These are phyloP conservation scores for Przewalskia tangutica DNA, from an alignment of 257 asterid species.

Conservation along the genomic window DNA sequence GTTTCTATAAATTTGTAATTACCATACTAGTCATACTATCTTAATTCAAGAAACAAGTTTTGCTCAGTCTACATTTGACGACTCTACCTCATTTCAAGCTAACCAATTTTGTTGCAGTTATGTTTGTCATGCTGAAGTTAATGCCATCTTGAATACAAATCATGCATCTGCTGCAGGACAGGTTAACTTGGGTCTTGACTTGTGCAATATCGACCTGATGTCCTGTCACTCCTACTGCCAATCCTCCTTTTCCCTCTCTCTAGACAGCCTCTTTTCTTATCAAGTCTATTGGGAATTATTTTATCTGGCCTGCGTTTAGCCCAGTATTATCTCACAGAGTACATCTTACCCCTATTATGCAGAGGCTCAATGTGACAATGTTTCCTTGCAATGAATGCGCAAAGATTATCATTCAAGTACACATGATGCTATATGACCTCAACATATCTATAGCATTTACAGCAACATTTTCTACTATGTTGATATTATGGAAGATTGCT, in stretches of 20 bases:
- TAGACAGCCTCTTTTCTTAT: neutral
- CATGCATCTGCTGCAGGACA: constrained; percentile 96
- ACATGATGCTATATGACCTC: neutral
- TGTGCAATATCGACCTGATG: neutral
- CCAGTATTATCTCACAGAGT: neutral
- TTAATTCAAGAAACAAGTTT: neutral
- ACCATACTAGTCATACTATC: neutral
- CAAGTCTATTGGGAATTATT: neutral
- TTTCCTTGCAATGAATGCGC: constrained; percentile 97
- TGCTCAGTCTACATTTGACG: neutral
- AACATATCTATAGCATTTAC: neutral
- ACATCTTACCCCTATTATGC: constrained; percentile 17
- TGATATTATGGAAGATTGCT: neutral
- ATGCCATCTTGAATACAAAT: constrained; percentile 86
- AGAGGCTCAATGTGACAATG: constrained; percentile 93
- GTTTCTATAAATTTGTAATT: neutral
- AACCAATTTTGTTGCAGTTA: constrained; percentile 35
- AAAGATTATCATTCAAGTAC: constrained; percentile 82
- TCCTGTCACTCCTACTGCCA: too few species aligned
- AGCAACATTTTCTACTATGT: neutral
- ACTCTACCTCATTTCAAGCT: neutral
- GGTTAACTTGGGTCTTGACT: constrained; percentile 31
- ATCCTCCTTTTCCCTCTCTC: neutral
- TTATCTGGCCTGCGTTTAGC: neutral
- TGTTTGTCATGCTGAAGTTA: constrained; percentile 95